A percentile compares a stretch with the other conserved stretches of the same genome.
Conservation (phyloP, 2,329 filamentous ascomycete species). For the Sporothrix variecibatus region DNA sequence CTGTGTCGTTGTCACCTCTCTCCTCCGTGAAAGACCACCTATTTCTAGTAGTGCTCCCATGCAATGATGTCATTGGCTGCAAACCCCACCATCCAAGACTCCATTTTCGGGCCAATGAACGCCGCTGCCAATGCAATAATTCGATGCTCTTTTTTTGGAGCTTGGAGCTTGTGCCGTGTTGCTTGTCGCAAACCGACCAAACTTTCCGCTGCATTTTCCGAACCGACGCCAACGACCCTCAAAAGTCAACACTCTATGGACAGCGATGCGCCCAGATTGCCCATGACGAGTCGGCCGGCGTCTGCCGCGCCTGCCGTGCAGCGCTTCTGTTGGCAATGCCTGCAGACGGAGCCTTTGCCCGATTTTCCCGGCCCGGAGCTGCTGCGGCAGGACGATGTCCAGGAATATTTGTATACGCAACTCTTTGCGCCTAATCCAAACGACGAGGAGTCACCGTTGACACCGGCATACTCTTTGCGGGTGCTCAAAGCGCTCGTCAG, state of each 20-base stretch:
- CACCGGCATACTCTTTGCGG: slow-evolving; percentile 67
- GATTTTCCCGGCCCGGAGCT: slow-evolving; percentile 62
- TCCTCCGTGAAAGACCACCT: too few relatives aligned
- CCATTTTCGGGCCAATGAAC: slow-evolving; percentile 4
- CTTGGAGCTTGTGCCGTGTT: background rate
- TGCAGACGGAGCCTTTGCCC: slow-evolving; percentile 69
- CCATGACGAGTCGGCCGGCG: background rate
- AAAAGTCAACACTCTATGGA: slow-evolving; percentile 3
- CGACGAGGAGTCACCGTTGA: slow-evolving; percentile 56
- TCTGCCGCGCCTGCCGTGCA: slow-evolving; percentile 3
- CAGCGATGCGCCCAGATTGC: background rate
- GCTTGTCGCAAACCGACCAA: background rate
- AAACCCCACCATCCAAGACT: background rate
- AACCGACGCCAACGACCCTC: background rate
- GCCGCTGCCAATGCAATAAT: background rate
- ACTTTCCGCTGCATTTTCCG: background rate
- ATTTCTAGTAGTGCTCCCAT: background rate
- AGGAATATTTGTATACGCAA: slow-evolving; percentile 62
- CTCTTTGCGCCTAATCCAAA: slow-evolving; percentile 36
- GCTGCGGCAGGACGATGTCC: slow-evolving; percentile 62
- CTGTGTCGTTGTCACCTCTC: background rate
- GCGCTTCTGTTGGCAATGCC: slow-evolving; percentile 70
- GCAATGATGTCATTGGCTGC: slow-evolving; percentile 25
- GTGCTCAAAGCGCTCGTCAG: slow-evolving; percentile 72
- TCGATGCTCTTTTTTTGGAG: background rate